Base-by-base conservation (phyloP, 164 flowering plant genomes). In the Nelumbo lutea region DNA sequence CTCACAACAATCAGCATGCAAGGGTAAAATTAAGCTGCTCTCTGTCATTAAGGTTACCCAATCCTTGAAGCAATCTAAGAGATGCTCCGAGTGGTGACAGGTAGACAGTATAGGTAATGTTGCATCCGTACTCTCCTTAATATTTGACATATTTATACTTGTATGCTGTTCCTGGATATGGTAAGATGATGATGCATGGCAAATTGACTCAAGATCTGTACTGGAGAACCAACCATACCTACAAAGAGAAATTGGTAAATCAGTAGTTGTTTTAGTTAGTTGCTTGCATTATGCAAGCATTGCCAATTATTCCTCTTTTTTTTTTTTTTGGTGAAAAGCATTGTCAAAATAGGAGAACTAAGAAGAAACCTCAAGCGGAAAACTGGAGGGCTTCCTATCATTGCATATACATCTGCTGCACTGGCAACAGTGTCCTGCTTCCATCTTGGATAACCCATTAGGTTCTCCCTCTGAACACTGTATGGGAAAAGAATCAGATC, bases 211-310 rank as follows among this genome's bases (percentile, higher is more conserved):
- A 69, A 73, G 61, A 46, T 86, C 85, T 43, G 77, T 15, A 73
- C 53, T 67, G 59, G 84, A 77, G 70, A 90, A 80, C 99, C 99
- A 96, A 55, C 99, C 98, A 82, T 96, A 96, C 90, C 99, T 96
- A 72, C 65, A 78, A 66, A 62, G 47, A 73, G 14, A 70, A 63
- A 67, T 7, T 48, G 66, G n/a, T 52, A 46, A 70, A 47, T 74
- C 42, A 69, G 68, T 59, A n/a, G 14, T 7, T 6, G 10, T 61
- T 46, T 3, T n/a, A 46, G 63, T 47, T 51, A 53, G 11, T 53
- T 53, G 57, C 7, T 14, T 53, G 14, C 11, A 53, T 53, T 9
- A 46, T 46, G 57, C 14, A 10, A 51, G 55, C 2, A 51, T 13
- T 46, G 48, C 48, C 48, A 4, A 46, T 13, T 8, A 6, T 65